Evolutionary conservation across 441 rosid genomes (phyloP).

Genomic region (Arabidopsis lyrata): DNA sequence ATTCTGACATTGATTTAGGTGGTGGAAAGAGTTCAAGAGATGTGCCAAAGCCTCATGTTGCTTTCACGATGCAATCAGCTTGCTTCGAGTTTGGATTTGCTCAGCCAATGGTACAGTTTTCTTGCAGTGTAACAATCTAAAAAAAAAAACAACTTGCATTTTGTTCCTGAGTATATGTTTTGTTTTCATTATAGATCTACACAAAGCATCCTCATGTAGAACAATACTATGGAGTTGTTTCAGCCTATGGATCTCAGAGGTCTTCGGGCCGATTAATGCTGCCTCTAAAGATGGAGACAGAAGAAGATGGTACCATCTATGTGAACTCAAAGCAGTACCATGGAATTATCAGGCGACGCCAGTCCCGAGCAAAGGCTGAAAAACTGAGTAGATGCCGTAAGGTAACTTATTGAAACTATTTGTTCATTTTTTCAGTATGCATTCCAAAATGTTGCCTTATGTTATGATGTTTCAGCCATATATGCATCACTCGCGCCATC

Average conservation of each 20-base stretch:
- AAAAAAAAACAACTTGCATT: not conserved
- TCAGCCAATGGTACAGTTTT: slow-evolving; percentile 57
- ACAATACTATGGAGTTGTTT: slow-evolving; percentile 71
- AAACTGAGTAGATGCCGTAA: slow-evolving; percentile 57
- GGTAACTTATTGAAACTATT: slow-evolving; percentile 50
- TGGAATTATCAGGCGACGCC: slow-evolving; percentile 87
- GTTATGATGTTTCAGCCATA: slow-evolving; percentile 62
- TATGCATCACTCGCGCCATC: slow-evolving; percentile 89
- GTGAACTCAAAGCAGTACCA: slow-evolving; percentile 95
- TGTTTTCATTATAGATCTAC: slow-evolving; percentile 53
- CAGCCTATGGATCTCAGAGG: slow-evolving; percentile 72
- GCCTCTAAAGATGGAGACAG: slow-evolving; percentile 71
- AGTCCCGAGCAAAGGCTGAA: slow-evolving; percentile 91
- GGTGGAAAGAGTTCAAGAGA: slow-evolving; percentile 58
- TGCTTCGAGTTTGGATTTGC: slow-evolving; percentile 68
- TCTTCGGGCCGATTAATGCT: slow-evolving; percentile 63
- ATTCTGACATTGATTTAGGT: slow-evolving; percentile 45
- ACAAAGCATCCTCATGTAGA: slow-evolving; percentile 67
- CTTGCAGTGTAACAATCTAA: not conserved
- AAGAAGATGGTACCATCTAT: slow-evolving; percentile 74
- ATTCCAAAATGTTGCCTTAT: not conserved
- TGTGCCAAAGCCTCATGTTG: slow-evolving; percentile 58
- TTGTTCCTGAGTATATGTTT: slow-evolving; percentile 24
- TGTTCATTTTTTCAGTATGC: not conserved
- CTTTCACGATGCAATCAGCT: slow-evolving; percentile 59